Conservation (phyloP, 129 eudicot genomes). For the Gnaphalium uliginosum region DNA sequence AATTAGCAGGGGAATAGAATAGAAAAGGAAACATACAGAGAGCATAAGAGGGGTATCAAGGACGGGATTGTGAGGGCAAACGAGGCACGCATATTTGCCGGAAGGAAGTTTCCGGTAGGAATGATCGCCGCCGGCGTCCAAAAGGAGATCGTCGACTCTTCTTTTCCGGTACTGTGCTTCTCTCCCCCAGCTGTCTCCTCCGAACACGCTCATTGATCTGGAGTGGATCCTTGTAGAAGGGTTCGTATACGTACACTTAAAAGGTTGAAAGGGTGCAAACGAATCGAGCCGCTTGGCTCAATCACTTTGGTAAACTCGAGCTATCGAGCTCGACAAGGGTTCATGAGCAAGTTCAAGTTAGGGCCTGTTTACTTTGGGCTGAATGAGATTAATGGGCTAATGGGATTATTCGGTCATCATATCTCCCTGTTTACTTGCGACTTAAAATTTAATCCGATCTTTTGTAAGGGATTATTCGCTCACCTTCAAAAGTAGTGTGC, state of each 20-base stretch:
- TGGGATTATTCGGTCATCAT: no score
- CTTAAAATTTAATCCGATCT: no score
- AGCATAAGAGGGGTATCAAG: slow-evolving; percentile 62
- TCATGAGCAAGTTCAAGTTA: no score
- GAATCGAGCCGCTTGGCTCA: no score
- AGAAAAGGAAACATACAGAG: slow-evolving; percentile 40
- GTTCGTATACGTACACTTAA: neutral
- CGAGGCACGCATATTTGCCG: slow-evolving; percentile 69
- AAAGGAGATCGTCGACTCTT: slow-evolving; percentile 55
- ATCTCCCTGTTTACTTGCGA: no score
- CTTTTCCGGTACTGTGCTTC: slow-evolving; percentile 65
- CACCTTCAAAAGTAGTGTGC: no score
- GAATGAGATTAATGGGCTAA: no score
- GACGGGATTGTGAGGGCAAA: slow-evolving; percentile 65
- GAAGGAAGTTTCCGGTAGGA: slow-evolving; percentile 50
- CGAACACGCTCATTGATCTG: slow-evolving; percentile 65
- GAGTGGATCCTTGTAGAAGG: neutral
- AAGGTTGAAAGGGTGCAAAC: no score
- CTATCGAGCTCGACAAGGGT: no score
- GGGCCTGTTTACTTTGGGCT: no score
- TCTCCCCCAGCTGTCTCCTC: slow-evolving; percentile 80
- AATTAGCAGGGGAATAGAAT: neutral
- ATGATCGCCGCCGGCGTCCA: slow-evolving; percentile 32
- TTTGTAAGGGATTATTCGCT: no score
- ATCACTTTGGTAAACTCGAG: no score